Conservation (phyloP, 768 basidiomycete species). For the Auriscalpium microsporum region DNA sequence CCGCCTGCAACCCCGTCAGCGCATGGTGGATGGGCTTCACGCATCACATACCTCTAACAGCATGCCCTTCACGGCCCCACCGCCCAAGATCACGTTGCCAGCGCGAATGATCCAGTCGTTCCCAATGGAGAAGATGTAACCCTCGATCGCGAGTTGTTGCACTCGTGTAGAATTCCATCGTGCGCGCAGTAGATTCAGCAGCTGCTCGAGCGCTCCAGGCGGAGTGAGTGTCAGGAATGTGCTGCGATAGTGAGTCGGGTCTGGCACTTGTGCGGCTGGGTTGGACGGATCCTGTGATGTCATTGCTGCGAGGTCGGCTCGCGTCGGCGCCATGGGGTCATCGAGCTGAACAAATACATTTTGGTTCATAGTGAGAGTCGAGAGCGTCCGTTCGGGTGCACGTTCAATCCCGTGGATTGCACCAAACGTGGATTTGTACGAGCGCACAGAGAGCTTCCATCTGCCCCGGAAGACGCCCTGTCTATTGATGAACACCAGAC, state of each 20-base stretch:
- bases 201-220: conserved; percentile 66
- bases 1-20: conserved; percentile 41
- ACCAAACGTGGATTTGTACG: conserved; percentile 67
- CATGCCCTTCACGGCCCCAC: conserved; percentile 77
- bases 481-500: conserved; percentile 10
- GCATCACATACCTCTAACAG: conserved; percentile 55
- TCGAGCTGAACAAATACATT: conserved; percentile 75
- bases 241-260: conserved; percentile 56
- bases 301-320: conserved; percentile 51
- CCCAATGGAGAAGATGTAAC: conserved; percentile 65
- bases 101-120: conserved; percentile 76
- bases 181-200: conserved; percentile 65
- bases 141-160: conserved; percentile 67
- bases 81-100: conserved; percentile 69
- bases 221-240: conserved; percentile 73
- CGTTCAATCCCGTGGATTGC: conserved; percentile 42
- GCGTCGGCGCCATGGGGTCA: conserved; percentile 63
- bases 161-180: conserved; percentile 65
- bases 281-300: conserved; percentile 10
- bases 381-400: conserved; percentile 61
- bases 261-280: conserved; percentile 10
- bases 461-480: conserved; percentile 54
- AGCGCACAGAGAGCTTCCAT: conserved; percentile 65
- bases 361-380: conserved; percentile 68
- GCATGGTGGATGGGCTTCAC: not conserved